phyloP scores from a whole-genome alignment of 2,329 filamentous ascomycete species.

The Nectriaceae sp. region DNA sequence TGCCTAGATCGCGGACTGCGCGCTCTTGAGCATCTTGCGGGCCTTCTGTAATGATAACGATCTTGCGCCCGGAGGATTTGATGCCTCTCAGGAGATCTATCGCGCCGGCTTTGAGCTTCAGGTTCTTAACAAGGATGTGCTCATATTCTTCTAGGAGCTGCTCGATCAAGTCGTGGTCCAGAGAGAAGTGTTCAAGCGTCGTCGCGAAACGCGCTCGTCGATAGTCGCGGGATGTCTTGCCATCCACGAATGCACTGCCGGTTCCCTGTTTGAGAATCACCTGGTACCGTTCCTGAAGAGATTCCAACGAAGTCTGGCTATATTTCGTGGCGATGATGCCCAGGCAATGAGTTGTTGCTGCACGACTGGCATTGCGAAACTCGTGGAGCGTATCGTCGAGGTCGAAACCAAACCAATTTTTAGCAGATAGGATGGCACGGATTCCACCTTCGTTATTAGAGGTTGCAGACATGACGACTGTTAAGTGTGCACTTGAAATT shows the following conservation, averaged over 20 bases:
- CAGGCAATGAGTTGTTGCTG: constrained; percentile 37
- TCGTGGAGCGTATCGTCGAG: constrained; percentile 51
- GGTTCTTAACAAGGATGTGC: constrained; percentile 22
- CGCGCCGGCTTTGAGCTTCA: constrained; percentile 40
- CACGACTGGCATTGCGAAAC: constrained; percentile 42
- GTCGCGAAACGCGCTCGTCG: constrained; percentile 40
- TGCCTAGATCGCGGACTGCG: constrained; percentile 31
- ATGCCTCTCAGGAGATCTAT: constrained; percentile 36
- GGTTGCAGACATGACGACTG: no score
- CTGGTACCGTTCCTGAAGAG: constrained; percentile 30
- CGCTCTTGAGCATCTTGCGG: constrained; percentile 49
- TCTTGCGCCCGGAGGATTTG: constrained; percentile 37
- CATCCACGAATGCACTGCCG: constrained; percentile 43
- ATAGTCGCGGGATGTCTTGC: constrained; percentile 45
- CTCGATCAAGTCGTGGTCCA: constrained; percentile 17
- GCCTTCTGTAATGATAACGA: constrained; percentile 48
- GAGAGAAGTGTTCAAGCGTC: constrained; percentile 31
- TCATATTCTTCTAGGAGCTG: constrained; percentile 34
- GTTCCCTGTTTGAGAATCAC: constrained; percentile 37
- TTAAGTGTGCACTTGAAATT: no score
- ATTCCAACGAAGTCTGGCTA: constrained; percentile 2
- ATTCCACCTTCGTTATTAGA: no score
- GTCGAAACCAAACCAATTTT: constrained; percentile 47
- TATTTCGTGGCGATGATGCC: constrained; percentile 23
- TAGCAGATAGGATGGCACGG: constrained; percentile 6